A percentile compares a stretch with the other conserved stretches of the same genome.
Conservation (phyloP, 345 rosid genomes). For the Populus euphratica region DNA sequence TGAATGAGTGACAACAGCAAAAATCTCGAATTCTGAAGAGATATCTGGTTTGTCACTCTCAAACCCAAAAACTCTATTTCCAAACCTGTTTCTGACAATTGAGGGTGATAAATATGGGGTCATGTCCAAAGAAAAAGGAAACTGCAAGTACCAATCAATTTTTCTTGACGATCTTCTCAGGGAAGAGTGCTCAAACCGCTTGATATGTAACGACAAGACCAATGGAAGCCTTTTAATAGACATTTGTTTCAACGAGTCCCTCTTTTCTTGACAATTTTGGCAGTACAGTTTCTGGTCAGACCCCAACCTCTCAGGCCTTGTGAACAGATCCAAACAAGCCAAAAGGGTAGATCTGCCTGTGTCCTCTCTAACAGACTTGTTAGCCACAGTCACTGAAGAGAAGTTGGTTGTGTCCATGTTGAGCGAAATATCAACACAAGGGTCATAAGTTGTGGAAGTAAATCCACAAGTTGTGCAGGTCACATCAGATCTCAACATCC, state of each 20-base stretch:
- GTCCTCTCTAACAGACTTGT: conserved; percentile 19
- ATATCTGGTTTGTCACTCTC: conserved; percentile 18
- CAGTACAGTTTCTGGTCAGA: conserved; percentile 29
- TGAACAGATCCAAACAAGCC: conserved; percentile 29
- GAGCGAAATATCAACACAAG: conserved; percentile 31
- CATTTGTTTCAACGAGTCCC: conserved; percentile 26
- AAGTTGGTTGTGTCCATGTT: conserved; percentile 12
- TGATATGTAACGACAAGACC: conserved; percentile 32
- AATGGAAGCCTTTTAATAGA: conserved; percentile 25
- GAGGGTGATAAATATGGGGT: conserved; percentile 26
- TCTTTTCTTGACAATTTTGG: conserved; percentile 26
- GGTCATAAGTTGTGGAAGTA: conserved; percentile 32
- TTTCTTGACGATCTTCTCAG: conserved; percentile 19
- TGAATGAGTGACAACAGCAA: conserved; percentile 28
- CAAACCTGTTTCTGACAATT: conserved; percentile 21
- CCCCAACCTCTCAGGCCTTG: conserved; percentile 31
- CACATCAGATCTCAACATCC: conserved; percentile 30
- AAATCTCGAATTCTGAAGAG: conserved; percentile 26
- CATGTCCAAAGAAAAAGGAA: conserved; percentile 28
- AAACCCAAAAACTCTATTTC: conserved; percentile 25
- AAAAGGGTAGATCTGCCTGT: conserved; percentile 16
- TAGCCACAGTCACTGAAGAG: conserved; percentile 1
- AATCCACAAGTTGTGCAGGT: conserved; percentile 31
- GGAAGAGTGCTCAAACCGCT: conserved; percentile 28
- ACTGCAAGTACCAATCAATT: conserved; percentile 25